These are phyloP conservation scores for Nemania diffusa DNA, from an alignment of 2,329 filamentous ascomycete genomes.

Conservation along the genomic window DNA sequence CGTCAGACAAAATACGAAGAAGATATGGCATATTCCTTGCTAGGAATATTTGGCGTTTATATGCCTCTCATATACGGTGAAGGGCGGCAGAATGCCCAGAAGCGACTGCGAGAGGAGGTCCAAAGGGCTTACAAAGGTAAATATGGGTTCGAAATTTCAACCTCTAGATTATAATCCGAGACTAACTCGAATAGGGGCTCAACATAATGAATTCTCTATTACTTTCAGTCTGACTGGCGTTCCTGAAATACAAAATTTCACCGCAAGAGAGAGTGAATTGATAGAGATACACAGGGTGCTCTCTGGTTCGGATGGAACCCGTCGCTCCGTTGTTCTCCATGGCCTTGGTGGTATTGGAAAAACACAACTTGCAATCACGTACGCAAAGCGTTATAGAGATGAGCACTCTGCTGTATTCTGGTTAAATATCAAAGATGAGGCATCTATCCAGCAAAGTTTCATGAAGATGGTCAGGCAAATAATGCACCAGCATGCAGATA, in stretches of 20 bases:
- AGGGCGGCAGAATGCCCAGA: slow-evolving; percentile 28
- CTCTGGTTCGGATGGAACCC: slow-evolving; percentile 39
- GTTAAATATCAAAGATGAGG: slow-evolving; percentile 35
- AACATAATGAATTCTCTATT: slow-evolving; percentile 44
- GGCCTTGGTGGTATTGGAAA: slow-evolving; percentile 40
- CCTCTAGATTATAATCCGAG: not conserved
- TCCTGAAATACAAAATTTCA: slow-evolving; percentile 46
- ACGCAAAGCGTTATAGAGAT: slow-evolving; percentile 32
- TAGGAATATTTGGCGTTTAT: slow-evolving; percentile 11
- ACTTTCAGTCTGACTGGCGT: slow-evolving; percentile 45
- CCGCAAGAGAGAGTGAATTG: slow-evolving; percentile 48
- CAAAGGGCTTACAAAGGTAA: slow-evolving; percentile 30
- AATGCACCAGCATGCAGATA: slow-evolving; percentile 32
- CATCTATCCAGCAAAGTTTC: slow-evolving; percentile 35
- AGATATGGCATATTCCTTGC: slow-evolving; percentile 8
- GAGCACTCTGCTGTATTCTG: slow-evolving; percentile 36
- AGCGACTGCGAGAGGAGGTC: slow-evolving; percentile 33
- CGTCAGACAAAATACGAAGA: slow-evolving; percentile 9
- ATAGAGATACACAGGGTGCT: slow-evolving; percentile 46
- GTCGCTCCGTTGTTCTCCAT: slow-evolving; percentile 34
- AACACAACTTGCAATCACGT: slow-evolving; percentile 36
- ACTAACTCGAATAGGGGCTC: slow-evolving; percentile 39
- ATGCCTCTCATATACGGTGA: too few species aligned
- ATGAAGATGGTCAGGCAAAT: slow-evolving; percentile 31
- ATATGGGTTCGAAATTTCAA: slow-evolving; percentile 1